These are phyloP conservation scores for Calonectria pseudoreteaudii DNA, from an alignment of 2,329 filamentous ascomycete species.

Conservation along the genomic window DNA sequence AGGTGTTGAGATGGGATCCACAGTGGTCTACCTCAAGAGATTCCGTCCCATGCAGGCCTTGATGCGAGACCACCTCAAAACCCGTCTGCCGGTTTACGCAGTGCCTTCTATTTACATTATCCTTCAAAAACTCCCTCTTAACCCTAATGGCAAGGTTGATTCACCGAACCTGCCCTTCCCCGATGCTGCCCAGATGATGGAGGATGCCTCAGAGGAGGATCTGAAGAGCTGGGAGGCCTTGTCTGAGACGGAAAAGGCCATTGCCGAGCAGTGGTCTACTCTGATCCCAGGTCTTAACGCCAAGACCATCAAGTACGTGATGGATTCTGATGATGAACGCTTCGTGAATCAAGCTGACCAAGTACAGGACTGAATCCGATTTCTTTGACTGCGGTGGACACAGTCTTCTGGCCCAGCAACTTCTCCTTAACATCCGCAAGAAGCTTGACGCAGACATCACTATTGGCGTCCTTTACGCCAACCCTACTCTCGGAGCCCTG, in stretches of 20 bases:
- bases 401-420: slow-evolving; percentile 73
- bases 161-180: slow-evolving; percentile 83
- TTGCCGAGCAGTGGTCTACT: slow-evolving; percentile 74
- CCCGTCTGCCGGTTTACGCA: slow-evolving; percentile 45
- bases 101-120: slow-evolving; percentile 51
- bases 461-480: slow-evolving; percentile 47
- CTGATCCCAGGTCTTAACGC: slow-evolving; percentile 75
- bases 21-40: slow-evolving; percentile 56
- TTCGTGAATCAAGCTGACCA: slow-evolving; percentile 10
- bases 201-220: slow-evolving; percentile 50
- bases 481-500: slow-evolving; percentile 13
- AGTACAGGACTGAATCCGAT: slow-evolving; percentile 50
- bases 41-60: slow-evolving; percentile 61
- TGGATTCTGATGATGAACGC: not conserved
- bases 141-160: slow-evolving; percentile 86
- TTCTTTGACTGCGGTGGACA: slow-evolving; percentile 57
- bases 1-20: slow-evolving; percentile 58
- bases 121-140: slow-evolving; percentile 69
- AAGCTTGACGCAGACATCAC: slow-evolving; percentile 43
- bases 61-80: slow-evolving; percentile 46
- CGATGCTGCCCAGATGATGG: slow-evolving; percentile 74
- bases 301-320: slow-evolving; percentile 64
- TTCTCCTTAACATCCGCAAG: slow-evolving; percentile 72
- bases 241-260: slow-evolving; percentile 53
- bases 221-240: slow-evolving; percentile 64